Conservation (phyloP, 352 stramenopile species). For the Globisporangium rhizosaccharum region DNA sequence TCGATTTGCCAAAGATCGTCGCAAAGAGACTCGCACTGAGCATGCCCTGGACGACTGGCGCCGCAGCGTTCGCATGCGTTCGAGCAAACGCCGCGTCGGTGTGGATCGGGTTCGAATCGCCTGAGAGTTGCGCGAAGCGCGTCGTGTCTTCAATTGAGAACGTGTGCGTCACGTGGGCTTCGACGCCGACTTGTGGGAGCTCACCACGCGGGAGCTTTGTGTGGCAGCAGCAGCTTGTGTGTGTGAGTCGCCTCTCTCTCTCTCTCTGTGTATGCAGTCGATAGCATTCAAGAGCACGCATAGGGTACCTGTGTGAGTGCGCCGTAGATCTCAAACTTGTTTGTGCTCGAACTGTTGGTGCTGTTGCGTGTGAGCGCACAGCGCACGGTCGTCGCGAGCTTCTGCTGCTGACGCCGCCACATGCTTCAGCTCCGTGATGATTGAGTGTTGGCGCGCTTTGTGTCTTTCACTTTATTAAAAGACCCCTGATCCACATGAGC, state of each 20-base stretch:
- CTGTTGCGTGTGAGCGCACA: background rate
- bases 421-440: background rate
- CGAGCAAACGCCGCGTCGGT: slow-evolving; percentile 39
- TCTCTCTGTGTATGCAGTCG: background rate
- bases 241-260: no score
- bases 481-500: no score
- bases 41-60: slow-evolving; percentile 75
- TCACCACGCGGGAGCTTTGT: slow-evolving; percentile 36
- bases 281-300: background rate
- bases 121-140: slow-evolving; percentile 56
- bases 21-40: slow-evolving; percentile 76
- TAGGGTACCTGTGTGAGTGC: slow-evolving; percentile 8
- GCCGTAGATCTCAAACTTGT: slow-evolving; percentile 8
- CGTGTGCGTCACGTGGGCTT: slow-evolving; percentile 47
- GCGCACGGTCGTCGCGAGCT: background rate
- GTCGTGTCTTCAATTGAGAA: slow-evolving; percentile 60
- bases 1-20: slow-evolving; percentile 69
- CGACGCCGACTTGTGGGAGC: slow-evolving; percentile 46
- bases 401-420: background rate
- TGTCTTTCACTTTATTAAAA: no score
- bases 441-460: no score
- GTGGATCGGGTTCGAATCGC: slow-evolving; percentile 78
- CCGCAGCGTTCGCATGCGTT: slow-evolving; percentile 17
- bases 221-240: background rate
- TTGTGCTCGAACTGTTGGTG: background rate